Percentiles rank a stretch among this genome's conserved stretches.
phyloP scores from a whole-genome alignment of 2,329 filamentous ascomycete genomes.

The Fusarium dimerum region DNA sequence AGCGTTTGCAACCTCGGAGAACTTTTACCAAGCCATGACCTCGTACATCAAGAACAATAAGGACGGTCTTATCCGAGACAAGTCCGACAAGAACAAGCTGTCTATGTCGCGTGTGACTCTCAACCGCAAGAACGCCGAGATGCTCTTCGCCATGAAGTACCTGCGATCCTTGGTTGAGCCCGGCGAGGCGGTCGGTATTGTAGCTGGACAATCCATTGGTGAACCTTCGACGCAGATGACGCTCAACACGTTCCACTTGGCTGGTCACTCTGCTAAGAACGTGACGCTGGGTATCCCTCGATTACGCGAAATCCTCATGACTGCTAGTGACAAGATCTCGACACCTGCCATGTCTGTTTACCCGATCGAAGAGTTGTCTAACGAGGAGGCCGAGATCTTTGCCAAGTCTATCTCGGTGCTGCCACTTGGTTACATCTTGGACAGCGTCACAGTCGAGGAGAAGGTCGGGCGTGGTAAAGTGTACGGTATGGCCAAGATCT shows the following conservation, averaged over 20 bases:
- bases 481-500: constrained; percentile 76
- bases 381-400: constrained; percentile 72
- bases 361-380: constrained; percentile 70
- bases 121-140: constrained; percentile 75
- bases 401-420: constrained; percentile 90
- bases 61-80: constrained; percentile 55
- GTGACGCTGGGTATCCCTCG: constrained; percentile 98
- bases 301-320: constrained; percentile 97
- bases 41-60: constrained; percentile 80
- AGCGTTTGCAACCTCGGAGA: constrained; percentile 86
- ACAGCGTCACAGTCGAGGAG: constrained; percentile 80
- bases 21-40: constrained; percentile 71
- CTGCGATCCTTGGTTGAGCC: constrained; percentile 89
- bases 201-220: constrained; percentile 93
- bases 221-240: constrained; percentile 99
- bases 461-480: constrained; percentile 70
- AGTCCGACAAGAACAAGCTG: constrained; percentile 38
- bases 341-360: constrained; percentile 89
- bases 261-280: constrained; percentile 97
- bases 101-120: constrained; percentile 41
- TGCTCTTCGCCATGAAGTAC: constrained; percentile 88
- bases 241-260: constrained; percentile 98
- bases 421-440: constrained; percentile 79
- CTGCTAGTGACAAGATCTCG: constrained; percentile 83
- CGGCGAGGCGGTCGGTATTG: constrained; percentile 94